Evolutionary conservation across 2,329 filamentous ascomycete genomes (phyloP), one percentile per base, ranked within the genome.

Genomic region (Diplodia corticola): DNA sequence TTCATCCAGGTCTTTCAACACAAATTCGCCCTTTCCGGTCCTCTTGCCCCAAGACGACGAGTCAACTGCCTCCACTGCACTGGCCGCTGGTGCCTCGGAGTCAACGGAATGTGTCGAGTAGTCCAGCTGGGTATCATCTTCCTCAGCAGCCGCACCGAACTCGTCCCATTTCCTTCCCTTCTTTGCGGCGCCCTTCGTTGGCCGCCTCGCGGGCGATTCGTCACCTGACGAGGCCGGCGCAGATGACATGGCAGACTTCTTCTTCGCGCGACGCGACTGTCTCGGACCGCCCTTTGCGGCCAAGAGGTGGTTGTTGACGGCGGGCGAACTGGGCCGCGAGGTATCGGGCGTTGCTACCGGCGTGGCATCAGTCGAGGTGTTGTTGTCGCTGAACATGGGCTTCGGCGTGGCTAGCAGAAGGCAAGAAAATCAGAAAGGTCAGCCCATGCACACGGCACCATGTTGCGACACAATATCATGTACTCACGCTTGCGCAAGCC

Each of bases 101-200:
- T 33, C 77, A 76, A 70, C 86, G 84, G 59, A 85, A 85, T 70
- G 68, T 3, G 85, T 85, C n/a, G 95, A 99, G 79, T 98, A 99
- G 80, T 99, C 95, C 37, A 99, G 84, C 17, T 89, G 84, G 72
- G 87, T 88, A 68, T 91, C 91, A 66, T 90, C 87, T 67, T 92
- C 91, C 74, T 96, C 94, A 69, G 93, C 91, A 6, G 92, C 92
- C 71, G 90, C 82, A 4, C 95, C 95, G 75, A 97, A 92, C 5
- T 91, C 91, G 73, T 93, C 91, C 95, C 95, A 99, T 75, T 91
- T 93, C 69, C 95, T 88, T 72, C 92, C 92, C 77, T 92, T 93
- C 82, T 98, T 98, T 9, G 81, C 83, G 13, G 83, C 79, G 70
- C 87, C 88, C 28, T 83, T 75, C 49, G 77, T 74, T 70, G 77